These are phyloP conservation scores for Fraxinus pennsylvanica DNA, from an alignment of 257 asterid species.

Conservation along the genomic window DNA sequence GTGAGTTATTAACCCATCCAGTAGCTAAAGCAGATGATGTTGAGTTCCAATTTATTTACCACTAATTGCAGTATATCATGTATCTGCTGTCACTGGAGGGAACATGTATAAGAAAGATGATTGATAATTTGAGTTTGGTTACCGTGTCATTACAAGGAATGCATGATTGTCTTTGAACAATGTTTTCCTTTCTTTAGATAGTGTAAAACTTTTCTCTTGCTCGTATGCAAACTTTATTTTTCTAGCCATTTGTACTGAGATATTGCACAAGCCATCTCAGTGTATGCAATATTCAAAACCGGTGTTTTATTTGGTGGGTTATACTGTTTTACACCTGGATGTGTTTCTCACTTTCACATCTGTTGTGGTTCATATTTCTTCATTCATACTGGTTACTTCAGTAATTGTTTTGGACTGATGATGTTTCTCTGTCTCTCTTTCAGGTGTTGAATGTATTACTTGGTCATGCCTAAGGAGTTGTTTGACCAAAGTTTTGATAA, in stretches of 20 bases:
- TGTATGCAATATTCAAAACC: not conserved
- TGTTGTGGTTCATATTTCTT: not conserved
- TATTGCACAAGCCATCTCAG: not conserved
- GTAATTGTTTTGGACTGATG: conserved; percentile 9
- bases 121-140: too few relatives aligned
- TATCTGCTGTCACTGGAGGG: too few relatives aligned
- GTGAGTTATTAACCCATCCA: too few relatives aligned
- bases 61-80: too few relatives aligned
- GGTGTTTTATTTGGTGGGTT: not conserved
- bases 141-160: too few relatives aligned
- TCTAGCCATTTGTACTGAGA: not conserved
- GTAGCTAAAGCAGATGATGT: too few relatives aligned
- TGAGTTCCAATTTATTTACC: too few relatives aligned
- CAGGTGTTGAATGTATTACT: conserved; percentile 25
- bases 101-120: too few relatives aligned
- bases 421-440: conserved; percentile 6
- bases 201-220: not conserved
- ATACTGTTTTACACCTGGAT: not conserved
- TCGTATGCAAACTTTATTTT: not conserved
- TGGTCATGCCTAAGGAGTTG: not conserved
- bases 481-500: too few relatives aligned
- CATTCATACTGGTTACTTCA: not conserved
- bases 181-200: not conserved
- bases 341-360: not conserved
- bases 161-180: too few relatives aligned